Evolutionary conservation across 208 protist species (phyloP).

Genomic region (Acanthamoeba quina): DNA sequence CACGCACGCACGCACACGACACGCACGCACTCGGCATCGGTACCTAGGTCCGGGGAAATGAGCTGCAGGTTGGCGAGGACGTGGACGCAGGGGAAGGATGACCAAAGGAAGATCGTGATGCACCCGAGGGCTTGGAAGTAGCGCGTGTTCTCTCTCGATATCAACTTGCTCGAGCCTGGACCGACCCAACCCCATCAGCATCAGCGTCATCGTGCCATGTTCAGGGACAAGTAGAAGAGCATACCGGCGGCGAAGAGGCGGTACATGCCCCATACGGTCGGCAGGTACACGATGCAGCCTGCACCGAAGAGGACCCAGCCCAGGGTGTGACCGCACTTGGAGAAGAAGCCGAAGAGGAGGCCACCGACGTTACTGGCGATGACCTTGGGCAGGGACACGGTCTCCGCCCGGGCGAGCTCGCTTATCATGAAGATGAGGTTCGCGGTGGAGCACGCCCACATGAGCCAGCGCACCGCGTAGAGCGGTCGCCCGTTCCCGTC

Average conservation of each 20-base stretch:
- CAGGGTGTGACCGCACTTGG: neutral
- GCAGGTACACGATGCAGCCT: neutral
- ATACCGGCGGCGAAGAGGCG: neutral
- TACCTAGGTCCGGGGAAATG: neutral
- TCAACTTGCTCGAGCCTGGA: neutral
- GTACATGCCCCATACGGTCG: slow-evolving; percentile 21
- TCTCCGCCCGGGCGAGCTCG: neutral
- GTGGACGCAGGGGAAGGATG: neutral
- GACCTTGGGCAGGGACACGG: neutral
- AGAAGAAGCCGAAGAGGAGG: slow-evolving; percentile 3
- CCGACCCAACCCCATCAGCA: neutral
- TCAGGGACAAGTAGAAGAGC: neutral
- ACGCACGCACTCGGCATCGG: neutral
- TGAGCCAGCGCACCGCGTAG: slow-evolving; percentile 1
- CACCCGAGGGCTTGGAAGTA: neutral
- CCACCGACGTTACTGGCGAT: neutral
- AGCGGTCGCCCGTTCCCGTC: neutral
- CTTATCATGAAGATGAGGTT: slow-evolving; percentile 22
- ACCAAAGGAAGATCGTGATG: neutral
- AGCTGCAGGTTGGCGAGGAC: neutral
- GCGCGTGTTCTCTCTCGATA: neutral
- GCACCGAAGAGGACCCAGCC: neutral
- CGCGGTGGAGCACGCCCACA: slow-evolving; percentile 15
- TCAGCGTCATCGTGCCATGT: neutral
- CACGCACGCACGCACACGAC: neutral